Percentiles rank a stretch among this genome's conserved stretches.
phyloP scores from a whole-genome alignment of 2,329 filamentous ascomycete species.

The Sporothrix brunneoviolacea region DNA sequence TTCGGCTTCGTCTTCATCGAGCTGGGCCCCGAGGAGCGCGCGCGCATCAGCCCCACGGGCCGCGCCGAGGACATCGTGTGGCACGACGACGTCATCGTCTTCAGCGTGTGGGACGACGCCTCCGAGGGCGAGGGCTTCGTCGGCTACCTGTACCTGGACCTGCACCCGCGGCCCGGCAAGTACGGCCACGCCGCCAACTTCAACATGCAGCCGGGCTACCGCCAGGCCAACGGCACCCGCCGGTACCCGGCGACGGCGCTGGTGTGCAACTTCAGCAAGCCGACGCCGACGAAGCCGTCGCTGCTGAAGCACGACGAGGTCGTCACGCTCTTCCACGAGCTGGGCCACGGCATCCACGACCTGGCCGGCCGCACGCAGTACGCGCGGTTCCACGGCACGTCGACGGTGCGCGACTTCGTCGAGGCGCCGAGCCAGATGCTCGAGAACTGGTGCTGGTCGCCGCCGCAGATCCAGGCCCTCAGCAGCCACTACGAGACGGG shows the following conservation, averaged over 20 bases:
- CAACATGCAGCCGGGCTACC: slow-evolving; percentile 67
- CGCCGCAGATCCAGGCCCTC: slow-evolving; percentile 56
- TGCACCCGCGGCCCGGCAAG: slow-evolving; percentile 74
- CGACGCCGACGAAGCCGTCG: slow-evolving; percentile 67
- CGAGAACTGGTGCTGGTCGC: slow-evolving; percentile 70
- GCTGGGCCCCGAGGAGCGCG: slow-evolving; percentile 59
- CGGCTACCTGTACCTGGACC: slow-evolving; percentile 76
- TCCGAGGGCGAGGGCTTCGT: slow-evolving; percentile 65
- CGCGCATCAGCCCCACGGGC: slow-evolving; percentile 57
- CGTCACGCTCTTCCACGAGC: slow-evolving; percentile 74
- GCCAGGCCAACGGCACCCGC: slow-evolving; percentile 59
- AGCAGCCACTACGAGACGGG: slow-evolving; percentile 67
- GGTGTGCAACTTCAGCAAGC: slow-evolving; percentile 82
- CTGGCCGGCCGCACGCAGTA: slow-evolving; percentile 56
- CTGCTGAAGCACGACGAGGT: slow-evolving; percentile 79
- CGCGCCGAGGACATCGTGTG: slow-evolving; percentile 68
- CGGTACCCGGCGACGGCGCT: slow-evolving; percentile 72
- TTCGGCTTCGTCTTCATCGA: slow-evolving; percentile 76
- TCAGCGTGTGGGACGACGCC: slow-evolving; percentile 75
- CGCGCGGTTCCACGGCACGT: slow-evolving; percentile 61
- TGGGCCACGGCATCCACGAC: slow-evolving; percentile 66
- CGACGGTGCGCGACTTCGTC: slow-evolving; percentile 61
- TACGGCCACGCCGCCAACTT: slow-evolving; percentile 84
- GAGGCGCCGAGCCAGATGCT: slow-evolving; percentile 68
- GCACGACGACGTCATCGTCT: slow-evolving; percentile 78